A percentile compares a stretch with the other conserved stretches of the same genome.
These are phyloP conservation scores for Vitis hybrid DNA, from an alignment of 177 flowering plant genomes.

Conservation along the genomic window DNA sequence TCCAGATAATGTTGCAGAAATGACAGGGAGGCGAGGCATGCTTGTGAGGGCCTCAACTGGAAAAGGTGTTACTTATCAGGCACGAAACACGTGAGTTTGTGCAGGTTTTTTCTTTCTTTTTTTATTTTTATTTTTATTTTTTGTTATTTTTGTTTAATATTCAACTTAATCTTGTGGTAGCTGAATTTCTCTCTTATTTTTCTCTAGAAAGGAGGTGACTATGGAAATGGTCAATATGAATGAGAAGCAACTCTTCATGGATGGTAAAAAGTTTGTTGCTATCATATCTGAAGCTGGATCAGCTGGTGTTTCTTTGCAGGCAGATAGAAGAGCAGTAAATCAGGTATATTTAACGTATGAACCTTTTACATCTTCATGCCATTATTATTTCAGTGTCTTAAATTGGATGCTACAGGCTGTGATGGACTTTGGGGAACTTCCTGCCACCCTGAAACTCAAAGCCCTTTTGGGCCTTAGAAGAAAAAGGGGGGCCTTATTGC, in stretches of 20 bases:
- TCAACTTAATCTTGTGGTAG: slow-evolving; percentile 1
- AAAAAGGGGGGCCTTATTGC: too few species aligned
- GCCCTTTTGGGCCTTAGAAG: too few species aligned
- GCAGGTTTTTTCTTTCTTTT: slow-evolving; percentile 3
- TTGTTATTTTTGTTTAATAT: background rate
- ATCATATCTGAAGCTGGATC: slow-evolving; percentile 99
- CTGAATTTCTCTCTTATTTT: slow-evolving; percentile 10
- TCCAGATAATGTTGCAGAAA: slow-evolving; percentile 95
- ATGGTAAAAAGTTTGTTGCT: slow-evolving; percentile 88
- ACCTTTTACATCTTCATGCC: too few species aligned
- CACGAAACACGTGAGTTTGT: slow-evolving; percentile 86
- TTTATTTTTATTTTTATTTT: background rate
- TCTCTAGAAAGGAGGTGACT: slow-evolving; percentile 82
- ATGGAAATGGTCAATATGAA: slow-evolving; percentile 99
- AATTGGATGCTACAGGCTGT: too few species aligned
- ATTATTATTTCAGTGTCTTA: too few species aligned
- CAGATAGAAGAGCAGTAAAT: slow-evolving; percentile 89
- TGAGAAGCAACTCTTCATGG: slow-evolving; percentile 95
- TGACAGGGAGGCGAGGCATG: slow-evolving; percentile 97
- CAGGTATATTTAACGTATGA: slow-evolving; percentile 45
- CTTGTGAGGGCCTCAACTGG: slow-evolving; percentile 86
- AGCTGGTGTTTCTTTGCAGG: slow-evolving; percentile 98
- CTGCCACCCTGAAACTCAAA: too few species aligned
- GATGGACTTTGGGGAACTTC: too few species aligned
- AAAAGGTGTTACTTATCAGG: slow-evolving; percentile 94